Percentiles rank a stretch among this genome's conserved stretches.
Evolutionary conservation across 2,329 filamentous ascomycete species (phyloP).

Genomic region (Fusarium compactum): DNA sequence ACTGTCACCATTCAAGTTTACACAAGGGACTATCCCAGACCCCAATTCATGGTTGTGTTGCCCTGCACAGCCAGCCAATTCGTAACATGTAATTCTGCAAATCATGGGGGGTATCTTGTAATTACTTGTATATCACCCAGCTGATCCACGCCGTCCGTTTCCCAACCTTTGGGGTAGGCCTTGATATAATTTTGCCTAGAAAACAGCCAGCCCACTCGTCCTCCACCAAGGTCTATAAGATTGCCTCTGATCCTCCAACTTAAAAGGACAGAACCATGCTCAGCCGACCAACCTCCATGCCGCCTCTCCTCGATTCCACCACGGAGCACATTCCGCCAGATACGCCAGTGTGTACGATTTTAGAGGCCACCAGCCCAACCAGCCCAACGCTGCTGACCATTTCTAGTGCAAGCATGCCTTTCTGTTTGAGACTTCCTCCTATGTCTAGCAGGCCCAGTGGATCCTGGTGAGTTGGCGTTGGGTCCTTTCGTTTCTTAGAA

Average conservation of each 20-base stretch:
- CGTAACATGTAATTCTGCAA: conserved; percentile 3
- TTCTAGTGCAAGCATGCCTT: conserved; percentile 76
- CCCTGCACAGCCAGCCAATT: background rate
- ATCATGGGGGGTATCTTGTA: conserved; percentile 41
- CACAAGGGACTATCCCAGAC: background rate
- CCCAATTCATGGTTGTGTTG: background rate
- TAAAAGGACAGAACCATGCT: conserved; percentile 41
- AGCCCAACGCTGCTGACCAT: conserved; percentile 80
- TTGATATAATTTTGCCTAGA: background rate
- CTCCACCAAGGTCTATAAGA: background rate
- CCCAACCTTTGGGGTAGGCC: background rate
- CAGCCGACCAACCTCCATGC: conserved; percentile 39
- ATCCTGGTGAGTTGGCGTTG: conserved; percentile 67
- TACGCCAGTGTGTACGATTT: conserved; percentile 58
- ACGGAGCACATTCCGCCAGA: conserved; percentile 38
- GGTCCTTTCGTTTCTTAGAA: conserved; percentile 14
- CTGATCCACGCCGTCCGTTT: background rate
- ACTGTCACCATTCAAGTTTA: background rate
- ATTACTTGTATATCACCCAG: conserved; percentile 15
- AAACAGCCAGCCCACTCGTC: background rate
- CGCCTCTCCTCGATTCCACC: conserved; percentile 27
- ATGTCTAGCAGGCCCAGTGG: conserved; percentile 82
- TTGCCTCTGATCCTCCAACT: background rate
- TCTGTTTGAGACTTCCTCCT: conserved; percentile 72
- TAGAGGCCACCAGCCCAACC: conserved; percentile 77